Base-by-base conservation (phyloP, 495 filamentous ascomycete species). In the Penicillium odoratum region DNA sequence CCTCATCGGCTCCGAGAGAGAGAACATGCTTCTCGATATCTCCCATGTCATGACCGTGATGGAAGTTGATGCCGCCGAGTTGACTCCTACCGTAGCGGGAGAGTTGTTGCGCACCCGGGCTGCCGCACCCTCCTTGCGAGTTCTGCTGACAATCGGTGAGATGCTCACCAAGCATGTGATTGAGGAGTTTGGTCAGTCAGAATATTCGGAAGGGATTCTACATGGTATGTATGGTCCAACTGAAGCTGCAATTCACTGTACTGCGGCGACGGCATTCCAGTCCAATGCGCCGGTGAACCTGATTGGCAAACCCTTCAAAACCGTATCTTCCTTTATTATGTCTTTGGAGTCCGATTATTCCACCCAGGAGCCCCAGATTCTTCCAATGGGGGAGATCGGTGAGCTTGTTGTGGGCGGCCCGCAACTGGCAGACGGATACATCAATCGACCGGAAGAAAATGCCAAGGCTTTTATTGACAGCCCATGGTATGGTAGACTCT, bases 211-310 rank as follows among this genome's bases (percentile, higher is more conserved):
- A 8, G 75, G 81, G 9, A 81, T 93, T 30, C 80, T 96, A 0
- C 87, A 88, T 76, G 89, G 83, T 0, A 92, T 93, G 91, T 96
- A 96, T 63, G 91, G 91, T 0, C 91, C 91, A 10, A 94, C 91
- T 0, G 91, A 94, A 72, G 88, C 88, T 13, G 79, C 90, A 1
- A 92, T 96, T 46, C 91, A 96, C 57, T 88, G 86, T 65, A 88
- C 84, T 6, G 65, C 86, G 7, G 80, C 83, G 48, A 65, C 74
- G 2, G 54, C 71, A 30, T 82, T 87, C 62, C 54, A 55, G 16
- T 62, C 67, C 8, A 54, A 66, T n/a, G 78, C 78, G n/a, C 70
- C 74, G 13, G 79, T 85, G 18, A 81, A 85, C 30, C 84, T 86
- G 57, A 89, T 94, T 53, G 91, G 91, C 3, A 57, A 83, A 13